These are phyloP conservation scores for Cucumis cinereus DNA, from an alignment of 306 rosid genomes.

Conservation along the genomic window DNA sequence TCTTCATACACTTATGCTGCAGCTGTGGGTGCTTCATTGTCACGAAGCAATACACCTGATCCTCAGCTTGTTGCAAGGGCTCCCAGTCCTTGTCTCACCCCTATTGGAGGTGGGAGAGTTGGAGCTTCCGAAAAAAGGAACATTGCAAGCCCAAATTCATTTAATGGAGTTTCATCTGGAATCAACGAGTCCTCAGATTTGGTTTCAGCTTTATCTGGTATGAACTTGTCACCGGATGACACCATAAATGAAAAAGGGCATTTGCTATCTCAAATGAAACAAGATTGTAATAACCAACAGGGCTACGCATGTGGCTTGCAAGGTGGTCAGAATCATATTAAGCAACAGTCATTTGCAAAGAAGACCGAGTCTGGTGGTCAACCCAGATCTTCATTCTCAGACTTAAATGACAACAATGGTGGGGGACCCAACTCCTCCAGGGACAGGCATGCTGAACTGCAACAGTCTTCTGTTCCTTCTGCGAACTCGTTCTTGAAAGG, in stretches of 20 bases:
- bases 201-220: slow-evolving; percentile 61
- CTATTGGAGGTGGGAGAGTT: slow-evolving; percentile 81
- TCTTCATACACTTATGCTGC: slow-evolving; percentile 79
- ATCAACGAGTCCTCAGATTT: slow-evolving; percentile 56
- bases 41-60: slow-evolving; percentile 92
- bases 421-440: slow-evolving; percentile 31
- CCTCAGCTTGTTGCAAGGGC: slow-evolving; percentile 77
- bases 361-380: slow-evolving; percentile 53
- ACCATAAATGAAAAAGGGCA: slow-evolving; percentile 39
- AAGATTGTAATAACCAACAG: slow-evolving; percentile 47
- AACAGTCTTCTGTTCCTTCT: slow-evolving; percentile 33
- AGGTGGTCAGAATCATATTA: slow-evolving; percentile 60
- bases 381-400: slow-evolving; percentile 29
- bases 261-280: slow-evolving; percentile 50
- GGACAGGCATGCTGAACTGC: slow-evolving; percentile 49
- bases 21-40: slow-evolving; percentile 69
- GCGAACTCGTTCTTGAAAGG: slow-evolving; percentile 47
- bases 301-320: slow-evolving; percentile 63
- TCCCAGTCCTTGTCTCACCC: slow-evolving; percentile 85
- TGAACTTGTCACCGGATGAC: slow-evolving; percentile 61
- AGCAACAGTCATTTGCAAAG: slow-evolving; percentile 51
- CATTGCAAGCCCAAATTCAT: slow-evolving; percentile 47
- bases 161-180: slow-evolving; percentile 46
- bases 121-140: slow-evolving; percentile 55
- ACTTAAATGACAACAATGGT: slow-evolving; percentile 38